phyloP scores from a whole-genome alignment of 2,329 filamentous ascomycete species.

The Colletotrichum coccodes region DNA sequence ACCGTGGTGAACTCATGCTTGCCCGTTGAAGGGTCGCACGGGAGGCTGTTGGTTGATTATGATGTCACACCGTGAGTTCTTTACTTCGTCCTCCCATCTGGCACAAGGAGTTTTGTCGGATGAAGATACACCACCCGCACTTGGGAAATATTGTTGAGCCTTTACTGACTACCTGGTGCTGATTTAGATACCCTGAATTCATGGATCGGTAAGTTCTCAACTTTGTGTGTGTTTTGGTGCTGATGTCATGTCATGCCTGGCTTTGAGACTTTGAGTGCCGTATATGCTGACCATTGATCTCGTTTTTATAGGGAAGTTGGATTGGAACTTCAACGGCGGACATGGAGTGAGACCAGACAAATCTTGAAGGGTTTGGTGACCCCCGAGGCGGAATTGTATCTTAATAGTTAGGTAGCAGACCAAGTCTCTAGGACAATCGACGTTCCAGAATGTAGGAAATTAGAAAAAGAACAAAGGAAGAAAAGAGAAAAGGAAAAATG shows the following conservation, averaged over 20 bases:
- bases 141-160: not conserved
- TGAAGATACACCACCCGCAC: too few relatives aligned
- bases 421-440: not conserved
- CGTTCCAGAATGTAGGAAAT: not conserved
- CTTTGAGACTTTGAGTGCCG: not conserved
- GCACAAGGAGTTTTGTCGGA: too few relatives aligned
- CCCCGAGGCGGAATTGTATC: not conserved
- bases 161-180: not conserved
- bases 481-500: too few relatives aligned
- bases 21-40: not conserved
- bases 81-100: not conserved
- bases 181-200: not conserved
- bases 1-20: not conserved
- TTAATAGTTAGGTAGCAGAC: not conserved
- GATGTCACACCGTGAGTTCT: slow-evolving; percentile 1
- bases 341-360: not conserved
- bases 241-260: not conserved
- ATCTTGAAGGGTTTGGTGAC: not conserved
- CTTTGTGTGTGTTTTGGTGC: not conserved
- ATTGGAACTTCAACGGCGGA: not conserved
- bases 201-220: not conserved
- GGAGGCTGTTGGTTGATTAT: not conserved
- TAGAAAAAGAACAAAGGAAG: not conserved
- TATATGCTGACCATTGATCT: not conserved
- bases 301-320: not conserved